Conservation (phyloP, 2,329 filamentous ascomycete genomes). For the Gyromitra esculenta region DNA sequence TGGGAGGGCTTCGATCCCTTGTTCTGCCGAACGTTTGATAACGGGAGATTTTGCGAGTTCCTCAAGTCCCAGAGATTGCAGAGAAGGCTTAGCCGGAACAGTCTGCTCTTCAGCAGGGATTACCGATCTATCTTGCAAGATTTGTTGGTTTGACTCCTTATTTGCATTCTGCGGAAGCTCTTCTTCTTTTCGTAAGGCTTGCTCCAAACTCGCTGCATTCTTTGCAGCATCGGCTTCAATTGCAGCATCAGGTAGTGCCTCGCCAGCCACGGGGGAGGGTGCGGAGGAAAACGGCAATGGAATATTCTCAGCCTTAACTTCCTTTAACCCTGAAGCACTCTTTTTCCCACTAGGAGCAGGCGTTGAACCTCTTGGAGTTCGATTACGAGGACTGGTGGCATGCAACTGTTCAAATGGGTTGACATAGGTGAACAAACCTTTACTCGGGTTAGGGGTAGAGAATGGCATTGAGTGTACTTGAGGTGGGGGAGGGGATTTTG, state of each 20-base stretch:
- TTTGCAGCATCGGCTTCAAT: conserved; percentile 50
- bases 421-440: conserved; percentile 72
- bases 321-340: conserved; percentile 59
- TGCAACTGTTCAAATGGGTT: conserved; percentile 77
- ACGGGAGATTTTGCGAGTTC: conserved; percentile 39
- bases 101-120: conserved; percentile 9
- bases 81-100: conserved; percentile 27
- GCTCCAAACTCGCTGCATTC: conserved; percentile 47
- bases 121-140: conserved; percentile 5
- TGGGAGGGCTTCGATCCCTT: conserved; percentile 24
- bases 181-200: conserved; percentile 44
- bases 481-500: conserved; percentile 51
- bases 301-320: conserved; percentile 59
- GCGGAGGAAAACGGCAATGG: conserved; percentile 52
- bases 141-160: conserved; percentile 55
- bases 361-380: conserved; percentile 63
- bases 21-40: conserved; percentile 29
- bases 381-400: conserved; percentile 71
- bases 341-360: conserved; percentile 59
- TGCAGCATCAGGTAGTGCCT: conserved; percentile 23
- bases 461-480: conserved; percentile 58
- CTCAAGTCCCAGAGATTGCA: conserved; percentile 44
- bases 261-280: conserved; percentile 36
- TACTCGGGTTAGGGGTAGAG: conserved; percentile 60
- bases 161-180: conserved; percentile 54